Evolutionary conservation across 305 asterid genomes (phyloP).

Genomic region (Euphrasia arctica): DNA sequence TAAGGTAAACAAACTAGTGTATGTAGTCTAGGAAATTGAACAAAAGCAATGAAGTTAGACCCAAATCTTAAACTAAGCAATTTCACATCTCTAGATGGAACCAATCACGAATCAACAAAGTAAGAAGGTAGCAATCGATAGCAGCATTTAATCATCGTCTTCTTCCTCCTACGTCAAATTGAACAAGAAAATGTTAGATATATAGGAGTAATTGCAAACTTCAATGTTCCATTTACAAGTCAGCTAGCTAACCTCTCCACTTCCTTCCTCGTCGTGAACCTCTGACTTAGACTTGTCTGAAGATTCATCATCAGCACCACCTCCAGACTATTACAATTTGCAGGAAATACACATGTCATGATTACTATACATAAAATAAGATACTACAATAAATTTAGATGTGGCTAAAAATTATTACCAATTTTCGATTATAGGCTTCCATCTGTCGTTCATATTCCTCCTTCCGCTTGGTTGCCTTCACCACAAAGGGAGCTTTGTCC

Average conservation of each 20-base stretch:
- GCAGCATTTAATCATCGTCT: conserved; percentile 25
- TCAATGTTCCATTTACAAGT: too few relatives aligned
- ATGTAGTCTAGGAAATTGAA: too few relatives aligned
- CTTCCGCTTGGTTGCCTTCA: conserved; percentile 49
- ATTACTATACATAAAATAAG: too few relatives aligned
- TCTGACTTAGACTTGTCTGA: conserved; percentile 60
- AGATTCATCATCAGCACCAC: conserved; percentile 30
- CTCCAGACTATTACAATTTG: conserved; percentile 17
- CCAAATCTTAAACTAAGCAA: too few relatives aligned
- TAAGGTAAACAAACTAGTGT: too few relatives aligned
- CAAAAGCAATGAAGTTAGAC: too few relatives aligned
- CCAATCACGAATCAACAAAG: too few relatives aligned
- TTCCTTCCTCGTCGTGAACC: conserved; percentile 52
- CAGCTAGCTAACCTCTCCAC: conserved; percentile 45
- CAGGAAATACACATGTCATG: too few relatives aligned
- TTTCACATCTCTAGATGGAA: too few relatives aligned
- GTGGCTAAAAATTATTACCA: conserved; percentile 30
- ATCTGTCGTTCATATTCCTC: conserved; percentile 47
- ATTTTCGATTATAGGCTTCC: conserved; percentile 64
- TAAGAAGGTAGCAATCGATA: too few relatives aligned
- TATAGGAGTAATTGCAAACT: not conserved
- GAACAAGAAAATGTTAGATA: not conserved
- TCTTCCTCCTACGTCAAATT: conserved; percentile 34
- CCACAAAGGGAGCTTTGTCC: conserved; percentile 61
- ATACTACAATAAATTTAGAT: too few relatives aligned